phyloP scores from a whole-genome alignment of 805 yeast species.

The Yamadazyma paraphyllophila region DNA sequence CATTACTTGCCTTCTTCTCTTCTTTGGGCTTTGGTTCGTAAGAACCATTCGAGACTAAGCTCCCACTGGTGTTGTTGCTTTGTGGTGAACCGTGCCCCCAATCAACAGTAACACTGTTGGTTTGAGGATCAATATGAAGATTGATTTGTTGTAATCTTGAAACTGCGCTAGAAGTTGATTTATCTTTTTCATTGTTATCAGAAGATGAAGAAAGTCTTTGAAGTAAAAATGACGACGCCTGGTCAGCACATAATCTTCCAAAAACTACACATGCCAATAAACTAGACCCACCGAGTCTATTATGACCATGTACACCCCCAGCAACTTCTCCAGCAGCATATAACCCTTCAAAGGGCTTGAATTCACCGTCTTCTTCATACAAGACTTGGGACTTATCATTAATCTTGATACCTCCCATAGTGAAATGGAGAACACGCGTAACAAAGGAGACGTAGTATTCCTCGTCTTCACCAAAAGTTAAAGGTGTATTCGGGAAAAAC shows the following conservation, averaged over 20 bases:
- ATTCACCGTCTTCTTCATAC: conserved; percentile 21
- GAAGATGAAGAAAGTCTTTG: conserved; percentile 23
- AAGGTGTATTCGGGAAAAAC: conserved; percentile 49
- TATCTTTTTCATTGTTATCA: background rate
- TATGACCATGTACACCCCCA: conserved; percentile 68
- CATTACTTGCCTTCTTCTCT: background rate
- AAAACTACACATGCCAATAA: conserved; percentile 60
- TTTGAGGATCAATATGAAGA: conserved; percentile 43
- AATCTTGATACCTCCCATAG: conserved; percentile 69
- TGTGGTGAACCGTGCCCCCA: conserved; percentile 2
- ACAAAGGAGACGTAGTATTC: conserved; percentile 51
- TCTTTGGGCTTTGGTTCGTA: background rate
- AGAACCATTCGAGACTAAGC: background rate
- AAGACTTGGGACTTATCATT: conserved; percentile 46
- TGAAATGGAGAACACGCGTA: conserved; percentile 61
- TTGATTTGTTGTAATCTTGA: conserved; percentile 42
- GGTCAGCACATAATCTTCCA: conserved; percentile 44
- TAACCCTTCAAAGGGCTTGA: conserved; percentile 39
- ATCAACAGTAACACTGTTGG: conserved; percentile 33
- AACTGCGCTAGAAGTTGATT: conserved; percentile 9
- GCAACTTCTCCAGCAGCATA: conserved; percentile 68
- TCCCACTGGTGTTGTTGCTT: background rate
- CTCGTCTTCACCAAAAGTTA: conserved; percentile 28
- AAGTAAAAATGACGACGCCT: conserved; percentile 33
- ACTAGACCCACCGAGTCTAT: conserved; percentile 59